Base-by-base conservation (phyloP, 306 rosid species). In the Trifolium subterraneum region DNA sequence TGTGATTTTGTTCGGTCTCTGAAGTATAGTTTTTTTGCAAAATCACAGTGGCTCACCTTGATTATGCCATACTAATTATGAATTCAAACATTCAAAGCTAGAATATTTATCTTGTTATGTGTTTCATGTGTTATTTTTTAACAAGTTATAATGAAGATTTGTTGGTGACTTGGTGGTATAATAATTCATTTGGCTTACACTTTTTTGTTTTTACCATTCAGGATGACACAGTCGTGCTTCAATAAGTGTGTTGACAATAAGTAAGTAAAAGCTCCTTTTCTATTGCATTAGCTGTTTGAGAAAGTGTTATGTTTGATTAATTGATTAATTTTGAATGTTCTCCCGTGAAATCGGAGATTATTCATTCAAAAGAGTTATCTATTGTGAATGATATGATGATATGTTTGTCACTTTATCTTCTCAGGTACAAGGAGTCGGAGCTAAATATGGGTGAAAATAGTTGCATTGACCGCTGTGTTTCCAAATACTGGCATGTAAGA, bases 391-490 rank as follows among this genome's bases (percentile, higher is more conserved):
- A 35, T 66, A n/a, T 65, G 71, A 33, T 69, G 56, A 15, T 42
- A 5, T 18, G 14, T 18, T 41, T 61, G 59, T 68, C 8, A 15
- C 56, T 44, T 14, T 70, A 18, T 84, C 19, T 76, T 72, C 72
- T 67, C 80, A 94, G 99, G 90, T 94, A 94, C 90, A 94, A 90
- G 92, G 99, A 94, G 75, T 78, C 92, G 63, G 97, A 94, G 86
- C 85, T 94, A 78, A 90, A 94, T 64, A 94, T 92, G 97, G 99
- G 99, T 68, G 99, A 94, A 88, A 94, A 94, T 82, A 87, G 93
- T 77, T 94, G 99, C 87, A 92, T 90, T 79, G 99, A 94, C 20
- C 97, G 99, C 6, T 94, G 99, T 41, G 99, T 94, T 80, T 94
- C 99, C 68, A 94, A 92, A 80, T 94, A 94, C 55, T 94, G 99